Evolutionary conservation across 768 basidiomycete species (phyloP).

Genomic region (Grammothele lineata): DNA sequence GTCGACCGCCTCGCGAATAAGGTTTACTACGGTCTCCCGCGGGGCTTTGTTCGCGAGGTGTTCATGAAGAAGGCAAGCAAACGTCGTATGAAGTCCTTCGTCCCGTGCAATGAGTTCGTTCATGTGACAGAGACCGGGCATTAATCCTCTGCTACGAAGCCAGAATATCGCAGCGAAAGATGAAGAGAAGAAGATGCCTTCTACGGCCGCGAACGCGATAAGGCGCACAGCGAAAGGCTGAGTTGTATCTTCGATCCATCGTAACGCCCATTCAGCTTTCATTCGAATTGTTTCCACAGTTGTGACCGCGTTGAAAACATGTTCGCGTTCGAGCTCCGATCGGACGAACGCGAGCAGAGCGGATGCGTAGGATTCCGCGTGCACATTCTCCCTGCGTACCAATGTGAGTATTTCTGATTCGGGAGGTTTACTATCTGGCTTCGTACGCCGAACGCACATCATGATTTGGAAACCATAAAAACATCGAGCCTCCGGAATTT

Average conservation of each 20-base stretch:
- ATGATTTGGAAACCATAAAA: constrained; percentile 57
- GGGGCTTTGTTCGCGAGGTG: too few species aligned
- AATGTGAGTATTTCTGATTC: too few species aligned
- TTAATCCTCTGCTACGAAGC: constrained; percentile 52
- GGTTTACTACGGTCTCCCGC: constrained; percentile 36
- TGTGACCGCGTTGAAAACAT: constrained; percentile 48
- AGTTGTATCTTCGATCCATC: constrained; percentile 42
- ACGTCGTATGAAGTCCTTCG: constrained; percentile 53
- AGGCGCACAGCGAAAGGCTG: constrained; percentile 46
- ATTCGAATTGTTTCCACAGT: constrained; percentile 46
- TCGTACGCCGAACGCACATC: too few species aligned
- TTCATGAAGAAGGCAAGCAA: constrained; percentile 50
- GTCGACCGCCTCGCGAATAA: constrained; percentile 43
- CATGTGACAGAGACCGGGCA: constrained; percentile 53
- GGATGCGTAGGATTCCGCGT: constrained; percentile 52
- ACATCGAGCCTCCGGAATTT: constrained; percentile 46
- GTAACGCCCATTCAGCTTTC: constrained; percentile 50
- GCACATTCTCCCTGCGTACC: constrained; percentile 48
- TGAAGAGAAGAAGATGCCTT: constrained; percentile 54
- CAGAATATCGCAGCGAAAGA: constrained; percentile 50
- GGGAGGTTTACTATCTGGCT: too few species aligned
- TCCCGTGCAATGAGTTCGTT: constrained; percentile 57
- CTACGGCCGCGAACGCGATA: constrained; percentile 47
- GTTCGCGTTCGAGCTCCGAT: constrained; percentile 36
- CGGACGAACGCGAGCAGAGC: constrained; percentile 52